Base-by-base conservation (phyloP, 805 yeast genomes). In the Ogataea degrootiae region DNA sequence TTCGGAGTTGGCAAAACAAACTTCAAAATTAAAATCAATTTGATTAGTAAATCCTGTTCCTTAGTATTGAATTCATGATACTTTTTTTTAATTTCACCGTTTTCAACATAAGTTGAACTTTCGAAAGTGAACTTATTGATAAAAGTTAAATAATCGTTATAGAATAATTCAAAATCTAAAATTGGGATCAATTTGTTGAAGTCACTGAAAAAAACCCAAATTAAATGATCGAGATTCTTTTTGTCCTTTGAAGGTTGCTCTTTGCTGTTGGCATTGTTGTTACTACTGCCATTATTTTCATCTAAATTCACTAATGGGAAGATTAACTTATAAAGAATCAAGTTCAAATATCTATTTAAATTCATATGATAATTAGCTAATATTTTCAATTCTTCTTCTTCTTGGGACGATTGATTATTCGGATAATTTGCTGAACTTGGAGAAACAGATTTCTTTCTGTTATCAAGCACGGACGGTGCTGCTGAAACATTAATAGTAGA, bases 161-260 rank as follows among this genome's bases (percentile, higher is more conserved):
- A 78, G 52, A 79, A 78, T 35, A 69, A 63, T 41, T 73, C 75
- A 53, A 75, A 77, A 54, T 78, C 83, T 51, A 79, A 71, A 8
- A 79, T 73, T 4, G 83, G 83, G 23, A 79, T 70, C 49, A 79
- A 70, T 21, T 74, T 71, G 62, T 79, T 79, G 58, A 75, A 75
- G 58, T 76, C 74, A 49, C 76, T 65, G 55, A 79, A 79, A 57
- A 69, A 79, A 37, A 76, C 70, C 55, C 68, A 65, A 21, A 79
- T 69, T 45, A 76, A 71, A 49, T 69, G 70, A 55, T 79, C 84
- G 29, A 67, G 51, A 46, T 64, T 66, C 42, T 56, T 63, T 29
- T 56, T 26, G 9, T 26, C 31, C 12, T 26, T 26, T 26, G 31
- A 26, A 7, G 31, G 11, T 9, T 26, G 31, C 11, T 26, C 31